Evolutionary conservation across 129 eudicot species (phyloP), one percentile per base, ranked within the genome.

Genomic region (Chrysanthemum seticuspe): DNA sequence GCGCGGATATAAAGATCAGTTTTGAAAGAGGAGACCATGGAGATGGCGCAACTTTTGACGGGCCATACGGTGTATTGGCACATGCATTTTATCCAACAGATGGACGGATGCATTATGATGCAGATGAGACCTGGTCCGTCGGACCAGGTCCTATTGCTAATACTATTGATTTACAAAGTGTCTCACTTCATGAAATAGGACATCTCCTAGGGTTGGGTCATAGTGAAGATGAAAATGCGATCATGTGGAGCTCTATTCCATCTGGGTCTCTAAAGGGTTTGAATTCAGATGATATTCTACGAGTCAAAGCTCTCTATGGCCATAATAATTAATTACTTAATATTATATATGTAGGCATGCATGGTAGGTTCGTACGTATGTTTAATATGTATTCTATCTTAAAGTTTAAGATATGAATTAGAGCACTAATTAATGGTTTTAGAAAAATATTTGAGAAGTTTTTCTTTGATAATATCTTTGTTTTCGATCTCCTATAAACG

Each of bases 121-220:
- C 49, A 10, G 45, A 12, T 25, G 44, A 62, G 14, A 62, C 13
- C 2, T 62, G 67, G 67, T 11, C 44, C 2, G 67, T 13, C 11
- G 67, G 67, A 27, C 48, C 49, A 5, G 47, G 15, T 4, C 45
- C 67, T 1, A 0, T 62, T 62, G 45, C 48, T 1, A 6, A 29
- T 27, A 1, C 47, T 27, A 1, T 27, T 13, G 47, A 62, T 62
- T 31, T 62, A 13, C 47, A 62, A 45, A 29, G 49, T 4, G 67
- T 62, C 6, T 44, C 67, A 5, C 67, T 62, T 62, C 67, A 62
- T 13, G 67, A 62, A 62, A 62, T 62, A 13, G 67, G 67, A 62
- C 48, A 62, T 62, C 12, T 62, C 12, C 67, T 62, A 27, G 67
- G 67, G 2, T 31, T 62, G 15, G 19, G 13, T 1, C 67, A 62